Percentiles rank a stretch among this genome's conserved stretches.
phyloP scores from a whole-genome alignment of 2,329 filamentous ascomycete genomes.

The Pseudogymnoascus sp. region DNA sequence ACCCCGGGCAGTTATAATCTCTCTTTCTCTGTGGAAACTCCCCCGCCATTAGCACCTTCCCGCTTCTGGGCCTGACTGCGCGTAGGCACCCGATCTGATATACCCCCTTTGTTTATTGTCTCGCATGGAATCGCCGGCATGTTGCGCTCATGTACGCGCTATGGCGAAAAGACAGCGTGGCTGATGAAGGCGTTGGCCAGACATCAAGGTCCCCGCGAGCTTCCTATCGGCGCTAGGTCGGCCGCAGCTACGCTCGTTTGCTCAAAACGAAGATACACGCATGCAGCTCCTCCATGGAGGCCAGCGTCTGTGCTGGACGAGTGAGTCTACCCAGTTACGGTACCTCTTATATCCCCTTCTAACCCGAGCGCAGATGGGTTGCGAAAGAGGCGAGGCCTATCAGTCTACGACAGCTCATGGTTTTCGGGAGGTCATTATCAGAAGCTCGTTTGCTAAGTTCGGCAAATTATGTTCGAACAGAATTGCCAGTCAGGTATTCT shows the following conservation, averaged over 20 bases:
- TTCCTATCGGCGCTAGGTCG: background rate
- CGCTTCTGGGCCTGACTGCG: background rate
- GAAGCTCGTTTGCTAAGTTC: constrained; percentile 84
- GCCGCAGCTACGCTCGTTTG: background rate
- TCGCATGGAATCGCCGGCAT: constrained; percentile 28
- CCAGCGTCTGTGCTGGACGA: constrained; percentile 57
- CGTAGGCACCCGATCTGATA: background rate
- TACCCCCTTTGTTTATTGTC: background rate
- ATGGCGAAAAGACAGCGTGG: constrained; percentile 24
- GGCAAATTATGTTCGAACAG: constrained; percentile 93
- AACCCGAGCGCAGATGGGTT: constrained; percentile 61
- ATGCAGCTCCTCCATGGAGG: constrained; percentile 42
- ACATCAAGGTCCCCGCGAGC: background rate
- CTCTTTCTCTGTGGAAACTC: background rate
- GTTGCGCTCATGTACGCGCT: constrained; percentile 27
- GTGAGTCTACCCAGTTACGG: constrained; percentile 33
- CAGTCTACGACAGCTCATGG: constrained; percentile 89
- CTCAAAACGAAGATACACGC: constrained; percentile 10
- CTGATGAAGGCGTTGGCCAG: constrained; percentile 19
- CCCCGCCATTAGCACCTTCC: background rate
- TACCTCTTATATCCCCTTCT: background rate
- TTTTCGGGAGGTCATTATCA: constrained; percentile 89
- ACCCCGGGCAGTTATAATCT: background rate
- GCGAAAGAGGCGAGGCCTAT: constrained; percentile 89
- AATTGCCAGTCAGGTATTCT: constrained; percentile 69